phyloP scores from a whole-genome alignment of 805 yeast species.

The Priceomyces castillae region DNA sequence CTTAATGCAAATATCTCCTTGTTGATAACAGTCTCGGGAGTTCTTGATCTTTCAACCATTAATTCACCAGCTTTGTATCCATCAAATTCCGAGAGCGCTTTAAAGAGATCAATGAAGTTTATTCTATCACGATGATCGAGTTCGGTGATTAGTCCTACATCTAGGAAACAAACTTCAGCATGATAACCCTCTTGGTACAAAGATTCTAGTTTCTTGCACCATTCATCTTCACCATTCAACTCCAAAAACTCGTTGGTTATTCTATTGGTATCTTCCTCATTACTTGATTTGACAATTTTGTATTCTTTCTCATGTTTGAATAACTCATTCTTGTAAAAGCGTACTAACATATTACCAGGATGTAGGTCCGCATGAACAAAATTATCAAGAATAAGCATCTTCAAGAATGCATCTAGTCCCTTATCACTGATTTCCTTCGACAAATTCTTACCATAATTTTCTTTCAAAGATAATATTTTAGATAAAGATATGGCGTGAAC shows the following conservation, averaged over 20 bases:
- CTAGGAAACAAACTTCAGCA: slow-evolving; percentile 88
- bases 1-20: slow-evolving; percentile 82
- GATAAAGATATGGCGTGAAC: slow-evolving; percentile 83
- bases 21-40: slow-evolving; percentile 89
- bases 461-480: slow-evolving; percentile 52
- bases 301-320: slow-evolving; percentile 42
- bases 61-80: slow-evolving; percentile 94
- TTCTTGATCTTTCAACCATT: slow-evolving; percentile 91
- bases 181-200: slow-evolving; percentile 59
- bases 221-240: slow-evolving; percentile 35
- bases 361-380: slow-evolving; percentile 96
- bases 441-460: slow-evolving; percentile 46
- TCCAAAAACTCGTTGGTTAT: slow-evolving; percentile 41
- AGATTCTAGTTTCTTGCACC: slow-evolving; percentile 46
- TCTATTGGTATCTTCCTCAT: slow-evolving; percentile 46
- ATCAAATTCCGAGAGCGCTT: slow-evolving; percentile 84
- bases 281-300: slow-evolving; percentile 39
- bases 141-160: slow-evolving; percentile 92
- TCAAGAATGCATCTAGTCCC: slow-evolving; percentile 85
- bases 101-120: slow-evolving; percentile 86
- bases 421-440: slow-evolving; percentile 73
- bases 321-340: slow-evolving; percentile 55
- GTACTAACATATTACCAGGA: slow-evolving; percentile 89
- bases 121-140: slow-evolving; percentile 71
- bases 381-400: slow-evolving; percentile 90